Conservation (phyloP, 1,139 yeast genomes). For the Saccharomycopsis phalli region DNA sequence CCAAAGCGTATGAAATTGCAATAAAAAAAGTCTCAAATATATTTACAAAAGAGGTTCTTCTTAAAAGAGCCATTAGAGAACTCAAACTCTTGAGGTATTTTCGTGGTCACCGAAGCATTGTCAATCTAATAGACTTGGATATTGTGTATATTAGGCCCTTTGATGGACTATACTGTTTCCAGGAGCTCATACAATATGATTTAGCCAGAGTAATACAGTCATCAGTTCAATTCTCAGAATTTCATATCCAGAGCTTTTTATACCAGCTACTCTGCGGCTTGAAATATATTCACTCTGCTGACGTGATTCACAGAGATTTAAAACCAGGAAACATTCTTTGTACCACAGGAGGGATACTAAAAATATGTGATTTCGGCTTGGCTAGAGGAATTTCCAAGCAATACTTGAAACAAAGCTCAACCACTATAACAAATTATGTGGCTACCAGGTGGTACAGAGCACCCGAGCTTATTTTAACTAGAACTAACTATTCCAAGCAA, state of each 20-base stretch:
- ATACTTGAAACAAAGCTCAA: constrained; percentile 28
- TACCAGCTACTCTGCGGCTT: constrained; percentile 78
- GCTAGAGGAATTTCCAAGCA: constrained; percentile 63
- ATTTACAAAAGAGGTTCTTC: constrained; percentile 51
- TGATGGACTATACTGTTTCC: constrained; percentile 80
- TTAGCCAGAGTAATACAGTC: constrained; percentile 72
- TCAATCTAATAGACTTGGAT: constrained; percentile 65
- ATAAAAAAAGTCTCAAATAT: constrained; percentile 71
- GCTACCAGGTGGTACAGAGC: constrained; percentile 97
- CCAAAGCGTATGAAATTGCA: constrained; percentile 38
- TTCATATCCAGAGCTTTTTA: constrained; percentile 65
- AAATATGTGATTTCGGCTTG: constrained; percentile 82
- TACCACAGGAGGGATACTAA: constrained; percentile 58
- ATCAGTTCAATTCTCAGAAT: constrained; percentile 69
- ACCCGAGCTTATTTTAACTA: constrained; percentile 73
- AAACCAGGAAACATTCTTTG: constrained; percentile 81
- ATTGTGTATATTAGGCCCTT: constrained; percentile 55
- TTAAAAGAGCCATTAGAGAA: constrained; percentile 73
- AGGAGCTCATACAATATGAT: constrained; percentile 75
- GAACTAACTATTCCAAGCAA: constrained; percentile 43
- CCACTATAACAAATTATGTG: constrained; percentile 69
- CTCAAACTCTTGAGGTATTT: constrained; percentile 69
- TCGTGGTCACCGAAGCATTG: constrained; percentile 74
- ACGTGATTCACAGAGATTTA: constrained; percentile 75
- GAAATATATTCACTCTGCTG: constrained; percentile 77